A percentile compares a stretch with the other conserved stretches of the same genome.
These are phyloP conservation scores for Amoebophrya sp. DNA, from an alignment of 169 alveolate genomes.

Conservation along the genomic window DNA sequence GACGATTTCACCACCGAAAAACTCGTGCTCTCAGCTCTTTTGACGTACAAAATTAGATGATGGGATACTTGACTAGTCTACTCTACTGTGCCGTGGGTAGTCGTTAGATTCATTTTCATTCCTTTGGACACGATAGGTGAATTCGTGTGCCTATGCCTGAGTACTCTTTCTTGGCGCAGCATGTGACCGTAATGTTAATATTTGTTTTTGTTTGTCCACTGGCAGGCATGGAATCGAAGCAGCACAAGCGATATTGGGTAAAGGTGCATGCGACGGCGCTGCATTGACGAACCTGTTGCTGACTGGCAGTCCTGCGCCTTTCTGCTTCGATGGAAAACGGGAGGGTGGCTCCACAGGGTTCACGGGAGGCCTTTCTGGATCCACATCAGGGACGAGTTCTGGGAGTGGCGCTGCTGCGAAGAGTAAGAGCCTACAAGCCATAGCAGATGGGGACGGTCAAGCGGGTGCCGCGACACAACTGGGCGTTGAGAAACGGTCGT, in stretches of 20 bases:
- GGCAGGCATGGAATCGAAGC: no score
- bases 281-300: background rate
- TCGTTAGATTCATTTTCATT: no score
- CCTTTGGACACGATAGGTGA: no score
- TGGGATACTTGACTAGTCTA: no score
- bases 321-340: background rate
- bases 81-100: no score
- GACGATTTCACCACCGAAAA: background rate
- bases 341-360: background rate
- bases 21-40: background rate
- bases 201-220: no score
- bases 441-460: background rate
- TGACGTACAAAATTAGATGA: background rate
- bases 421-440: background rate
- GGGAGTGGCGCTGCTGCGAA: no score
- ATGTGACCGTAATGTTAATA: no score
- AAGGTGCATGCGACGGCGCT: background rate
- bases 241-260: background rate
- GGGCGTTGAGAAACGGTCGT: background rate
- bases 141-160: no score
- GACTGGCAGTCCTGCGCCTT: background rate
- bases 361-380: background rate
- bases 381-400: no score
- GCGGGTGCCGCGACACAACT: background rate
- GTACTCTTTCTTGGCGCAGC: no score